Conservation (phyloP, 768 basidiomycete genomes). For the Vishniacozyma victoriae region DNA sequence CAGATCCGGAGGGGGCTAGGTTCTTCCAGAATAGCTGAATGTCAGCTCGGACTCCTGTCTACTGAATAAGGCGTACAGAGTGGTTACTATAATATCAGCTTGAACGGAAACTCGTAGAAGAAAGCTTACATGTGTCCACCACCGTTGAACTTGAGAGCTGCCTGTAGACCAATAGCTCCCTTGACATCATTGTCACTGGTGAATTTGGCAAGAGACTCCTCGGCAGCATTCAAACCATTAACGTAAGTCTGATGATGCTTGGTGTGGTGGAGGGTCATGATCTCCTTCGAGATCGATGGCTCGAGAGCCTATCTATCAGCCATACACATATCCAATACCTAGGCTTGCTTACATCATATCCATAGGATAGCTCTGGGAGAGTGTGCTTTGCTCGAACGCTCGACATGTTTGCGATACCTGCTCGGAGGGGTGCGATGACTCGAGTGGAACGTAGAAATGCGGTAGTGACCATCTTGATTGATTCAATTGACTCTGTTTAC, state of each 20-base stretch:
- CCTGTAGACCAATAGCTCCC: slow-evolving; percentile 78
- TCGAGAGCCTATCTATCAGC: slow-evolving; percentile 56
- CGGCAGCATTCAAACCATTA: slow-evolving; percentile 83
- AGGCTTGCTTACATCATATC: slow-evolving; percentile 59
- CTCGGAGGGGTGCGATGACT: background rate
- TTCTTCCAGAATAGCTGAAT: slow-evolving; percentile 85
- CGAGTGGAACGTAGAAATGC: background rate
- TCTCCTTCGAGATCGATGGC: slow-evolving; percentile 84
- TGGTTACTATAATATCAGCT: slow-evolving; percentile 53
- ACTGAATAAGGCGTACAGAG: slow-evolving; percentile 50
- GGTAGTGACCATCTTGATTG: background rate
- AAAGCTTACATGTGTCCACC: slow-evolving; percentile 59
- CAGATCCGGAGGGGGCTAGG: slow-evolving; percentile 65
- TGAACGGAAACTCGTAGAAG: background rate
- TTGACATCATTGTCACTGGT: slow-evolving; percentile 54
- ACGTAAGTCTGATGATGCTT: slow-evolving; percentile 97
- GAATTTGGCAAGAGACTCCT: slow-evolving; percentile 62
- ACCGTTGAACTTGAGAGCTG: slow-evolving; percentile 92
- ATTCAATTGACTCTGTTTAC: too few relatives aligned
- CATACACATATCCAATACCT: background rate
- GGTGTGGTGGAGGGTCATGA: slow-evolving; percentile 90
- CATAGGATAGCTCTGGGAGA: slow-evolving; percentile 69
- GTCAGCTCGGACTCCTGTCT: background rate
- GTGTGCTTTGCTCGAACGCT: slow-evolving; percentile 55
- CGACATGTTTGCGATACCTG: background rate